Percentiles rank a stretch among this genome's conserved stretches.
Evolutionary conservation across 257 asterid species (phyloP).

Genomic region (Solanum medicagineum): DNA sequence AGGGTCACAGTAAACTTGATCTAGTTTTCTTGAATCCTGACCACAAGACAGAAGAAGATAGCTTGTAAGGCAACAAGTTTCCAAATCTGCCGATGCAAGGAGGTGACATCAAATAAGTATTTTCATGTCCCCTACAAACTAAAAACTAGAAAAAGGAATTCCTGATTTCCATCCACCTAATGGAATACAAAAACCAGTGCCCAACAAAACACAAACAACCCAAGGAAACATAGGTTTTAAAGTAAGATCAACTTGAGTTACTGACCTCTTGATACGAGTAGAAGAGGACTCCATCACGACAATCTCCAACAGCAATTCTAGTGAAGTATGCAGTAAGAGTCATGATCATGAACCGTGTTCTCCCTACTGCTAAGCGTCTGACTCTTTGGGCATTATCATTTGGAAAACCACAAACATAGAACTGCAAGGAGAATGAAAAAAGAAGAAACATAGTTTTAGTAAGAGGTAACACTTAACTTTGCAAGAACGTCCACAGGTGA

Average conservation of each 20-base stretch:
- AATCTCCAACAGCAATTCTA: conserved; percentile 97
- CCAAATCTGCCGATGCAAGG: neutral
- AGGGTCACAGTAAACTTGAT: conserved; percentile 85
- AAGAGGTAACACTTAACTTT: neutral
- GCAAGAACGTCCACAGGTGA: neutral
- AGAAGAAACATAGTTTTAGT: neutral
- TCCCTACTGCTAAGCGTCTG: conserved; percentile 51
- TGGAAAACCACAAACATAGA: conserved; percentile 77
- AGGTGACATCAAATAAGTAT: neutral
- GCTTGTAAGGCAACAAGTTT: neutral
- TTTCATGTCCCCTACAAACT: neutral
- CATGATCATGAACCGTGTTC: conserved; percentile 78
- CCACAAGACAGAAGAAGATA: conserved; percentile 5
- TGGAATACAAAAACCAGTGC: neutral
- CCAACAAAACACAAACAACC: neutral
- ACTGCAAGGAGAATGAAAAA: conserved; percentile 29
- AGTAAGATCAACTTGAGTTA: conserved; percentile 3
- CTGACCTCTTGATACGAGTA: conserved; percentile 81
- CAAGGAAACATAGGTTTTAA: neutral
- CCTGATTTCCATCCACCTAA: neutral
- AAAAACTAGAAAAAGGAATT: neutral
- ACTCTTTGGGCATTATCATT: conserved; percentile 61
- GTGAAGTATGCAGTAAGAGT: conserved; percentile 71
- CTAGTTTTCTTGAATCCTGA: conserved; percentile 79
- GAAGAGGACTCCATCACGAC: conserved; percentile 93